Percentiles rank a stretch among this genome's conserved stretches.
These are phyloP conservation scores for Coccomyxa sp. DNA, from an alignment of 139 green algal genomes.

Conservation along the genomic window DNA sequence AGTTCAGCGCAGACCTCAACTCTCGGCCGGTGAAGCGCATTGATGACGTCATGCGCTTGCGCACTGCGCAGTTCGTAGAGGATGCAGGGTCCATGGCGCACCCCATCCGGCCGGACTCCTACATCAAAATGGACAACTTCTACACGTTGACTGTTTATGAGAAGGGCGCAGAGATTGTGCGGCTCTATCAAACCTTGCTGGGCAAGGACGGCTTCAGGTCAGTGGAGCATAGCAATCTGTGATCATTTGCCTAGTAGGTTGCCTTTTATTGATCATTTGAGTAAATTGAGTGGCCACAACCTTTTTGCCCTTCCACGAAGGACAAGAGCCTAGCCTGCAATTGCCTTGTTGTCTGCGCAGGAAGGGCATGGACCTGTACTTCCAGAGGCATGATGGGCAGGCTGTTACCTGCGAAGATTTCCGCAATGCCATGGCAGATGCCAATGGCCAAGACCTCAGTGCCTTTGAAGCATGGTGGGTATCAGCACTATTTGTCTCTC, in stretches of 20 bases:
- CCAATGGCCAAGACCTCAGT: slow-evolving; percentile 82
- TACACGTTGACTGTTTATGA: slow-evolving; percentile 86
- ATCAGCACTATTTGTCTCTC: slow-evolving; percentile 2
- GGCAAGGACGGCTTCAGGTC: slow-evolving; percentile 88
- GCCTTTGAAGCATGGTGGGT: slow-evolving; percentile 52
- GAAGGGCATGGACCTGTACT: slow-evolving; percentile 97
- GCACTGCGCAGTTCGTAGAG: slow-evolving; percentile 87
- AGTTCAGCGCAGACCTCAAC: slow-evolving; percentile 96
- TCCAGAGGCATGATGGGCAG: slow-evolving; percentile 91
- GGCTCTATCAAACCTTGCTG: slow-evolving; percentile 78
- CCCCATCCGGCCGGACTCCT: slow-evolving; percentile 90
- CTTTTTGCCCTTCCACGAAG: not conserved
- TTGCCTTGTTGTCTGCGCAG: not conserved
- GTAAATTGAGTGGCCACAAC: not conserved
- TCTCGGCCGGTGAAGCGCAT: slow-evolving; percentile 90
- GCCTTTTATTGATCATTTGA: not conserved
- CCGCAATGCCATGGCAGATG: slow-evolving; percentile 91
- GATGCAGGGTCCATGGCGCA: slow-evolving; percentile 93
- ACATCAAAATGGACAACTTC: slow-evolving; percentile 99
- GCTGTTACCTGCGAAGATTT: slow-evolving; percentile 99
- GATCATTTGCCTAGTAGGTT: too few species aligned
- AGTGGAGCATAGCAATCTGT: not conserved
- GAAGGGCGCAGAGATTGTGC: slow-evolving; percentile 67
- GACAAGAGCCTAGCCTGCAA: not conserved
- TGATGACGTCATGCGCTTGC: slow-evolving; percentile 73